phyloP scores from a whole-genome alignment of 2,329 filamentous ascomycete species.

The Cladosporium sp. region DNA sequence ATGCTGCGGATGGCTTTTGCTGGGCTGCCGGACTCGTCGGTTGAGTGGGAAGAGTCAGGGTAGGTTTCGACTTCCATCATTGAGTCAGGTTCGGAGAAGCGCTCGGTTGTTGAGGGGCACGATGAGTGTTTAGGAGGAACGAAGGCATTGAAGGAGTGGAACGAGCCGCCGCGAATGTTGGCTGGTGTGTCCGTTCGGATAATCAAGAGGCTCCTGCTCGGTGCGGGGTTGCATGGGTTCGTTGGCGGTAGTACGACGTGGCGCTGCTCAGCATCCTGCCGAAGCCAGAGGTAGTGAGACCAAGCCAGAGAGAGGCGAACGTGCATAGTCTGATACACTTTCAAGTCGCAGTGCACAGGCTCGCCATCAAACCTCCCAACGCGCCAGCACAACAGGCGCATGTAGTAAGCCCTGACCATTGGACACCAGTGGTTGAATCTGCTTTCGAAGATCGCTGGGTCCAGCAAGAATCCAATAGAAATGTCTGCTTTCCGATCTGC shows the following conservation, averaged over 20 bases:
- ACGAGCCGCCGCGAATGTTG: constrained; percentile 43
- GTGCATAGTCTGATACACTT: constrained; percentile 64
- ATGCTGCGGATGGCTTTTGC: constrained; percentile 30
- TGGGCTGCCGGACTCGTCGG: constrained; percentile 3
- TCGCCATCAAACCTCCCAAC: constrained; percentile 72
- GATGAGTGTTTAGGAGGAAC: constrained; percentile 32
- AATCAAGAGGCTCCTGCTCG: constrained; percentile 82
- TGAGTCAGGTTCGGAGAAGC: constrained; percentile 4
- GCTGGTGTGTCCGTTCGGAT: constrained; percentile 71
- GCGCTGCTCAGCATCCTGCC: constrained; percentile 59
- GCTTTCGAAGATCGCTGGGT: constrained; percentile 69
- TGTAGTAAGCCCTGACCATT: constrained; percentile 91
- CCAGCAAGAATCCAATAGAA: constrained; percentile 73
- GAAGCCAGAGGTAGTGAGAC: constrained; percentile 74
- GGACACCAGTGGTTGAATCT: constrained; percentile 94
- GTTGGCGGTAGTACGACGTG: constrained; percentile 63
- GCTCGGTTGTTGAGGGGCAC: constrained; percentile 19
- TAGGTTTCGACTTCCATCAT: constrained; percentile 26
- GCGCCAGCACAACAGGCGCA: constrained; percentile 86
- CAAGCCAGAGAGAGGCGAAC: constrained; percentile 68
- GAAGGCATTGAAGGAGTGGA: constrained; percentile 62
- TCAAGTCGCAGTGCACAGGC: constrained; percentile 39
- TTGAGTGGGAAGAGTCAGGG: constrained; percentile 25
- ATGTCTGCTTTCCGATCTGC: constrained; percentile 64
- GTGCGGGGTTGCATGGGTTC: constrained; percentile 75